These are phyloP conservation scores for Verbena officinalis DNA, from an alignment of 257 asterid genomes.

Conservation along the genomic window DNA sequence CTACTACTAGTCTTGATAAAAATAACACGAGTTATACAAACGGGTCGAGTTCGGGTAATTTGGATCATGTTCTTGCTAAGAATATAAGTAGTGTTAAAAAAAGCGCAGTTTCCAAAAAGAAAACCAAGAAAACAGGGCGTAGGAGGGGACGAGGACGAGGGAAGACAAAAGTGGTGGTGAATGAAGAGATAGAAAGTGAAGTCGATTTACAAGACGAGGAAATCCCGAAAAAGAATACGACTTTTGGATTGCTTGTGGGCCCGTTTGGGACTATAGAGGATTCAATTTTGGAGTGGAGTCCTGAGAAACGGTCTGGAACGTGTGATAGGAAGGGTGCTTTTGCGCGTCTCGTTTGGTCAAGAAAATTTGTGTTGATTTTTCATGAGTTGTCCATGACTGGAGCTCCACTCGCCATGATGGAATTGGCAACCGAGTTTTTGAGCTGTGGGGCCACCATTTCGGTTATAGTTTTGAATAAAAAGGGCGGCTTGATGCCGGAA, in stretches of 20 bases:
- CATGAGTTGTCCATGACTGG: slow-evolving; percentile 99
- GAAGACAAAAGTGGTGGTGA: slow-evolving; percentile 47
- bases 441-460: slow-evolving; percentile 97
- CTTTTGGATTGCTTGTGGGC: slow-evolving; percentile 84
- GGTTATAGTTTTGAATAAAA: slow-evolving; percentile 77
- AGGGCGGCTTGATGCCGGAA: slow-evolving; percentile 89
- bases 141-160: slow-evolving; percentile 39
- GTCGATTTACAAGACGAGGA: slow-evolving; percentile 64
- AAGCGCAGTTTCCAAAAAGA: slow-evolving; percentile 46
- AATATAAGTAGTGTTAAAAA: slow-evolving; percentile 36
- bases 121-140: slow-evolving; percentile 54
- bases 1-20: slow-evolving; percentile 32
- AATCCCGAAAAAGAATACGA: slow-evolving; percentile 69
- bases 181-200: slow-evolving; percentile 45
- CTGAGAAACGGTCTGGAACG: slow-evolving; percentile 84
- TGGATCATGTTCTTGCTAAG: slow-evolving; percentile 47
- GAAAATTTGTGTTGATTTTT: slow-evolving; percentile 86
- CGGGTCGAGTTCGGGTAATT: slow-evolving; percentile 36
- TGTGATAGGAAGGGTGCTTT: slow-evolving; percentile 95
- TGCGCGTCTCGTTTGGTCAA: slow-evolving; percentile 97
- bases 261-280: slow-evolving; percentile 94
- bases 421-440: slow-evolving; percentile 88
- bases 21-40: slow-evolving; percentile 30
- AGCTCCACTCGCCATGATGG: slow-evolving; percentile 99
- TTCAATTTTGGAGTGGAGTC: slow-evolving; percentile 84